Conservation (phyloP, 176 grass and related monocot genomes). For the Oryza nivara region DNA sequence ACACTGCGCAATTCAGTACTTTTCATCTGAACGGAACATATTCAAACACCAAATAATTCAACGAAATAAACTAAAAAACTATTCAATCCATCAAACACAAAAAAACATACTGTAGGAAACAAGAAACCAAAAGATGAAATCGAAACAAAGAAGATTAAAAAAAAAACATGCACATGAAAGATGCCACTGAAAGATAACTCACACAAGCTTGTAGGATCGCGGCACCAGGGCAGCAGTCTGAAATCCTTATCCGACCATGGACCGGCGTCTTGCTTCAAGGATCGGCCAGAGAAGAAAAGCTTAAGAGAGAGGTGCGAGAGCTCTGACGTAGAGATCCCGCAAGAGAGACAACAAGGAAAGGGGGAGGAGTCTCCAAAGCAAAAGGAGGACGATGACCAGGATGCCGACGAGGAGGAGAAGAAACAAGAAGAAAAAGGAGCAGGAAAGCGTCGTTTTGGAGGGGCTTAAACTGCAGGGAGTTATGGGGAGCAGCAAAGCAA, state of each 20-base stretch:
- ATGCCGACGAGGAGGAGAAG: background rate
- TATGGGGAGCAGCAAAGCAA: conserved; percentile 3
- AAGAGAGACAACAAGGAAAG: background rate
- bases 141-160: background rate
- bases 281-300: conserved; percentile 15
- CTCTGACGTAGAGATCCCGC: conserved; percentile 33
- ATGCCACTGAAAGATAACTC: background rate
- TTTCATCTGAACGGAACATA: background rate
- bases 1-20: background rate
- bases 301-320: background rate
- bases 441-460: background rate
- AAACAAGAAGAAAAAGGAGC: background rate
- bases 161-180: background rate
- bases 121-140: background rate
- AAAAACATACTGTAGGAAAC: no score
- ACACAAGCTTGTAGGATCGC: conserved; percentile 39
- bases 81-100: background rate
- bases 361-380: conserved; percentile 38
- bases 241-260: conserved; percentile 15
- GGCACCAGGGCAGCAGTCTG: background rate
- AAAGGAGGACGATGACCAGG: background rate
- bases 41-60: background rate
- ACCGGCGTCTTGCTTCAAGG: conserved; percentile 39
- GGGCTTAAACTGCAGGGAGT: conserved; percentile 39
- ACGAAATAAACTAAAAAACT: background rate